Conservation (phyloP, 2,329 filamentous ascomycete genomes). For the Paraphaeosphaeria minitans region DNA sequence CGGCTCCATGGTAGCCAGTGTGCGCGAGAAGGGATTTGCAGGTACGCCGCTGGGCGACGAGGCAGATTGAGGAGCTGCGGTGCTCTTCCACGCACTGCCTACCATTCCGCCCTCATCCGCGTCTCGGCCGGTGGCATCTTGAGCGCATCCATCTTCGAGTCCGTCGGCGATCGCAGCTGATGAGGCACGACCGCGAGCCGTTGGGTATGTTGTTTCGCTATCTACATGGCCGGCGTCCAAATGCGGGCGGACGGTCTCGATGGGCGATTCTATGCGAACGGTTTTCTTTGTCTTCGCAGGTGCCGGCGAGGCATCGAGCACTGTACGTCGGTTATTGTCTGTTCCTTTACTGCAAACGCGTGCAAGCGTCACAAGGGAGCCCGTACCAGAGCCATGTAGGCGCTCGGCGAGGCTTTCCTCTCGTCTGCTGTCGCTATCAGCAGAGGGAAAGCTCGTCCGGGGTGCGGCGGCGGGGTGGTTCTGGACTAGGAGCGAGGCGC, state of each 20-base stretch:
- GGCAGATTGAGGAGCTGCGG: conserved; percentile 18
- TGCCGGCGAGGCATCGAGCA: conserved; percentile 28
- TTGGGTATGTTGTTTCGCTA: conserved; percentile 23
- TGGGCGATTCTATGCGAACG: conserved; percentile 60
- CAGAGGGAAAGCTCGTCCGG: conserved; percentile 33
- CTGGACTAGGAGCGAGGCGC: conserved; percentile 36
- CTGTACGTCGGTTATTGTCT: conserved; percentile 44
- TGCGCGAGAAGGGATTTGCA: conserved; percentile 46
- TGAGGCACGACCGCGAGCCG: conserved; percentile 20
- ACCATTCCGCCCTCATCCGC: conserved; percentile 29
- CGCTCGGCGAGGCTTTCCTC: conserved; percentile 23
- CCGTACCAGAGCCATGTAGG: conserved; percentile 40
- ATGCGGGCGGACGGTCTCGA: conserved; percentile 43
- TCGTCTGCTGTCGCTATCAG: conserved; percentile 29
- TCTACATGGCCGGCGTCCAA: conserved; percentile 33
- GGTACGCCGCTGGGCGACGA: conserved; percentile 30
- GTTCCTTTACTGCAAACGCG: conserved; percentile 27
- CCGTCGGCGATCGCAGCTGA: conserved; percentile 28
- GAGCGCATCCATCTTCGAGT: conserved; percentile 18
- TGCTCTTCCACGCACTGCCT: conserved; percentile 30
- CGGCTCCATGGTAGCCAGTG: conserved; percentile 46
- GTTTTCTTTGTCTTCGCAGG: conserved; percentile 59
- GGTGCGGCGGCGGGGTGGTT: conserved; percentile 28
- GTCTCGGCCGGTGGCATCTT: conserved; percentile 26
- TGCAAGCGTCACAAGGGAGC: conserved; percentile 14